Conservation (phyloP, 2,329 filamentous ascomycete genomes). For the Fusarium denticulatum region DNA sequence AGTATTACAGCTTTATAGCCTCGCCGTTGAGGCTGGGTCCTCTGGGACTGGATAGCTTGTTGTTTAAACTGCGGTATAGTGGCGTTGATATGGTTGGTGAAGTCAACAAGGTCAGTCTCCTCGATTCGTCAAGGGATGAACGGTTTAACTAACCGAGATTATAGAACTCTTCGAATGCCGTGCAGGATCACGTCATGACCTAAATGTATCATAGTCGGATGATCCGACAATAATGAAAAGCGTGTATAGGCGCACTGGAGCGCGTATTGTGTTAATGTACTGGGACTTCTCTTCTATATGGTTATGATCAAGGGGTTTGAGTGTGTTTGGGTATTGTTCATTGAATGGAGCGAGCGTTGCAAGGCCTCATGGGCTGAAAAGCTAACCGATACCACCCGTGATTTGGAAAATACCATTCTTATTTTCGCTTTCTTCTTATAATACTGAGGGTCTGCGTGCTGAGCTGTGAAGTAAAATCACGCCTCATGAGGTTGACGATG, state of each 20-base stretch:
- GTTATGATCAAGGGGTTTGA: not conserved
- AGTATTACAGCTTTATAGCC: not conserved
- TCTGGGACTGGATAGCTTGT: not conserved
- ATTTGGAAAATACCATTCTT: not conserved
- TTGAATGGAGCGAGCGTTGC: not conserved
- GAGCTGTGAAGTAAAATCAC: too few relatives aligned
- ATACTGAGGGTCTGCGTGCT: rapidly evolving
- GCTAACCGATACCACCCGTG: not conserved
- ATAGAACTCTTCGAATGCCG: not conserved
- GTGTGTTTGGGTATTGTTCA: not conserved
- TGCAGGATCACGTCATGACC: not conserved
- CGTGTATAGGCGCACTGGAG: not conserved
- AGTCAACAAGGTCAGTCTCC: not conserved
- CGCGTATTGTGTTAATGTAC: not conserved
- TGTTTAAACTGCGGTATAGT: not conserved
- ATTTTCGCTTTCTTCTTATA: not conserved
- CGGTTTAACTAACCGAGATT: not conserved
- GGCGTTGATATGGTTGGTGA: not conserved
- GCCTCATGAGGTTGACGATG: not conserved
- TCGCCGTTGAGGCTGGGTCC: not conserved
- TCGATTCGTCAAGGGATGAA: rapidly evolving
- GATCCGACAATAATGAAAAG: not conserved
- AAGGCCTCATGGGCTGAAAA: not conserved
- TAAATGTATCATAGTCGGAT: not conserved
- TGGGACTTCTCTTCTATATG: not conserved